Evolutionary conservation across 306 rosid species (phyloP).

Genomic region (Vicia villosa): DNA sequence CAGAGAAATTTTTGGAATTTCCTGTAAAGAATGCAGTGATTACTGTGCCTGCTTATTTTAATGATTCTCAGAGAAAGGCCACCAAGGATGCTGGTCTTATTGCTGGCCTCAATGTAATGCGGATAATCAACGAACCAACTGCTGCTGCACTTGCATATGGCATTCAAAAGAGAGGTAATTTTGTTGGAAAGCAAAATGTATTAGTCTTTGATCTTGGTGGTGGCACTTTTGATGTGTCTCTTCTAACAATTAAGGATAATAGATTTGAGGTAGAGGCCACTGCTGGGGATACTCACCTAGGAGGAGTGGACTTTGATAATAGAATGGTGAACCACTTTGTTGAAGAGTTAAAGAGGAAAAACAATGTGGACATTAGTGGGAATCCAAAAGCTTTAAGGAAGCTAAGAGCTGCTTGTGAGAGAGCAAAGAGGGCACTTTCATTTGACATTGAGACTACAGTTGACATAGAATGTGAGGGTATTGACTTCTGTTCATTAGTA

Average conservation of each 20-base stretch:
- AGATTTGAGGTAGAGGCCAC: background rate
- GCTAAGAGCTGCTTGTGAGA: background rate
- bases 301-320: background rate
- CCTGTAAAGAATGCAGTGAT: background rate
- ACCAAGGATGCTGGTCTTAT: background rate
- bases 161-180: background rate
- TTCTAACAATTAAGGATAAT: background rate
- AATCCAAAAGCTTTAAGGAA: background rate
- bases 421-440: background rate
- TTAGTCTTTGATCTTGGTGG: conserved; percentile 5
- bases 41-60: background rate
- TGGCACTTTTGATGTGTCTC: conserved; percentile 10
- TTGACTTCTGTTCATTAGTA: background rate
- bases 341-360: background rate
- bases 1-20: background rate
- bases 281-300: background rate
- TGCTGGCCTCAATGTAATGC: background rate
- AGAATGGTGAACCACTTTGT: background rate
- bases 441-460: background rate
- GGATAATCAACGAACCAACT: background rate
- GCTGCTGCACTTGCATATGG: conserved; percentile 10
- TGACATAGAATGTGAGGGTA: background rate
- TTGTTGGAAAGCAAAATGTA: background rate
- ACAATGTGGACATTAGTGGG: background rate
- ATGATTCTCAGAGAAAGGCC: background rate